These are phyloP conservation scores for Dendrostoma leiphaemia DNA, from an alignment of 2,329 filamentous ascomycete genomes.

Conservation along the genomic window DNA sequence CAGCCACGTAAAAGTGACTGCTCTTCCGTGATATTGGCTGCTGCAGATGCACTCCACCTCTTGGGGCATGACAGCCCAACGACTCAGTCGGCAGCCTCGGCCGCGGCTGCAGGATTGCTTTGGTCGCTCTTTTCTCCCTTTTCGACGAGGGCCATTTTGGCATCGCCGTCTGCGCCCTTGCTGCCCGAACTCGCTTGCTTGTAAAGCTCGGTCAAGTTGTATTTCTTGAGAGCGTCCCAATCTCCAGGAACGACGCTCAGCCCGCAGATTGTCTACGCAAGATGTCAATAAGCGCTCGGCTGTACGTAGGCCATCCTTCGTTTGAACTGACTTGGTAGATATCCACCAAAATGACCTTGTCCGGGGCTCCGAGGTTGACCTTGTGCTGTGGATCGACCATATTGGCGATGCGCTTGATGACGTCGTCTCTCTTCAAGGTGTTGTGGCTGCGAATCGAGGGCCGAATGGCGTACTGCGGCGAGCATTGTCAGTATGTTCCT, in stretches of 20 bases:
- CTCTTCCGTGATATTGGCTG: background rate
- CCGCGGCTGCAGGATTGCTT: background rate
- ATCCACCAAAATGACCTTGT: conserved; percentile 77
- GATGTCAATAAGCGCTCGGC: background rate
- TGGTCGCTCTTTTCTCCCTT: too few relatives aligned
- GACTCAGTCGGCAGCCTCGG: background rate
- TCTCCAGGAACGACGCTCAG: conserved; percentile 76
- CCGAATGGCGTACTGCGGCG: conserved; percentile 73
- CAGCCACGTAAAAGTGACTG: too few relatives aligned
- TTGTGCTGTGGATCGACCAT: conserved; percentile 67
- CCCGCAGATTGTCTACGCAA: conserved; percentile 65
- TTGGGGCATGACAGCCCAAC: background rate
- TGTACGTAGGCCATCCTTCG: background rate
- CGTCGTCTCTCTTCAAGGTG: conserved; percentile 61
- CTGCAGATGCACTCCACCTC: background rate
- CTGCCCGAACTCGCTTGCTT: conserved; percentile 29
- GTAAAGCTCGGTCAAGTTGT: conserved; percentile 75
- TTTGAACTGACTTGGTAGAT: conserved; percentile 65
- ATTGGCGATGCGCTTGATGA: conserved; percentile 70
- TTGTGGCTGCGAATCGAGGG: conserved; percentile 74
- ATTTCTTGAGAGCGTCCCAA: conserved; percentile 73
- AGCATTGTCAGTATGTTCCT: background rate
- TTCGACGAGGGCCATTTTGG: too few relatives aligned
- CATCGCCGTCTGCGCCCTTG: conserved; percentile 3
- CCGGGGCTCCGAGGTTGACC: conserved; percentile 74